Conservation (phyloP, 805 yeast species). For the Myxozyma lipomycoides region DNA sequence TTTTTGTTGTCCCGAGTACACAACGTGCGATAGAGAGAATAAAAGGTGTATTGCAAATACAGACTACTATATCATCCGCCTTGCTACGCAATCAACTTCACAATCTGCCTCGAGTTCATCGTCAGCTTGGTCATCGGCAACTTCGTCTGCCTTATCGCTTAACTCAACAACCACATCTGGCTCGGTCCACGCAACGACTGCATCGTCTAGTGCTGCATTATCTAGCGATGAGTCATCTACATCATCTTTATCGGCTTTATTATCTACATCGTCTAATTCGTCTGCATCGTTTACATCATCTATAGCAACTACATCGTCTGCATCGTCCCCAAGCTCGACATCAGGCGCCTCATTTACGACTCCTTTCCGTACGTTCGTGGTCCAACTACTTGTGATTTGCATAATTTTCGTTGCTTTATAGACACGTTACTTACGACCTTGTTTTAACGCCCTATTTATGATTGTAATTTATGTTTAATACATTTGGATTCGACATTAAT, state of each 20-base stretch:
- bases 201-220: not conserved
- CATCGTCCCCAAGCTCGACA: not conserved
- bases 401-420: no score
- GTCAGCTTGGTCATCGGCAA: not conserved
- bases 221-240: not conserved
- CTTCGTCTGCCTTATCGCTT: not conserved
- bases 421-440: not conserved
- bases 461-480: not conserved
- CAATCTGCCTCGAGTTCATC: not conserved
- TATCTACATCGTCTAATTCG: not conserved
- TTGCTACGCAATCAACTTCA: not conserved
- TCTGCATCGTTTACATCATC: not conserved
- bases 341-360: not conserved
- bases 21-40: not conserved
- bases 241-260: not conserved
- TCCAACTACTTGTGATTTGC: not conserved
- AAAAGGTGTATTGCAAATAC: not conserved
- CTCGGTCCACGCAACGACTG: not conserved
- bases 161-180: not conserved
- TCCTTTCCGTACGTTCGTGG: not conserved
- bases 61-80: no score
- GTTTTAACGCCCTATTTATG: not conserved
- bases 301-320: not conserved
- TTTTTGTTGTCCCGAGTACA: slow-evolving; percentile 1
- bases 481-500: slow-evolving; percentile 2